Evolutionary conservation across 140 eudicot species (phyloP).

Genomic region (Senecio squalidus): DNA sequence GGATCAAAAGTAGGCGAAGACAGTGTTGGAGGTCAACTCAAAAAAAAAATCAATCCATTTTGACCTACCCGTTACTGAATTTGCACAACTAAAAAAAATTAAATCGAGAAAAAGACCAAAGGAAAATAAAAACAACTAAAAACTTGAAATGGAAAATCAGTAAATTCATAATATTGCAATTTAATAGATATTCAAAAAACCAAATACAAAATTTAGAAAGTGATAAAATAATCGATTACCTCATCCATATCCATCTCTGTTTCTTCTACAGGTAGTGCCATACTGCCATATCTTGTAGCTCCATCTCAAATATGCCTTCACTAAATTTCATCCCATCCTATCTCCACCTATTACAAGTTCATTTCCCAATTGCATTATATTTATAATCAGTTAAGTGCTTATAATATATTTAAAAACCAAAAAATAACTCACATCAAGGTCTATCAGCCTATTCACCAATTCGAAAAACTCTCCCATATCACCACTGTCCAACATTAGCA

Average conservation of each 20-base stretch:
- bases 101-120: background rate
- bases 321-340: constrained; percentile 80
- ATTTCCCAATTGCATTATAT: background rate
- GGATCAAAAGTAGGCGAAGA: too few species aligned
- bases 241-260: constrained; percentile 45
- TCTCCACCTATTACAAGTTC: constrained; percentile 56
- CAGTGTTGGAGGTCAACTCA: too few species aligned
- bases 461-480: constrained; percentile 69
- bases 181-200: background rate
- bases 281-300: constrained; percentile 63
- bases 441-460: constrained; percentile 74
- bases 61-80: background rate
- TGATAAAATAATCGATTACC: constrained; percentile 35
- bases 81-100: background rate
- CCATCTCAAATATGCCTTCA: constrained; percentile 89
- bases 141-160: background rate
- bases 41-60: too few species aligned
- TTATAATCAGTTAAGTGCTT: constrained; percentile 1
- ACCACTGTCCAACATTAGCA: constrained; percentile 82
- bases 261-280: constrained; percentile 43
- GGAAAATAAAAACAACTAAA: background rate
- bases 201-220: background rate
- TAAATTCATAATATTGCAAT: background rate
- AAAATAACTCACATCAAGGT: constrained; percentile 71
- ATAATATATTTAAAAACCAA: background rate